A percentile compares a stretch with the other conserved stretches of the same genome.
phyloP scores from a whole-genome alignment of 257 asterid species.

The Solanum paucissectum region DNA sequence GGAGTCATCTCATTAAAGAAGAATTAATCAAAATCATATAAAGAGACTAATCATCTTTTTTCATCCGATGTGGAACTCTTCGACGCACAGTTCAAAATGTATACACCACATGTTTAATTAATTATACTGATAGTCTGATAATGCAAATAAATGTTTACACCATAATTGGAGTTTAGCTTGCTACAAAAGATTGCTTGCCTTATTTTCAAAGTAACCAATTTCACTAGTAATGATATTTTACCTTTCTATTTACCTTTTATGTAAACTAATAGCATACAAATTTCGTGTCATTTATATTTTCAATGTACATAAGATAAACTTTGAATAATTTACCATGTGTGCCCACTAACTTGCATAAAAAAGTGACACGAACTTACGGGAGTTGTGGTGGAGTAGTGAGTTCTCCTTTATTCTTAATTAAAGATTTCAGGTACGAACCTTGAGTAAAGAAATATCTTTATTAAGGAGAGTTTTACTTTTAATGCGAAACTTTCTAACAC shows the following conservation, averaged over 20 bases:
- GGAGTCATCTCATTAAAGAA: neutral
- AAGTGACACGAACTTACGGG: neutral
- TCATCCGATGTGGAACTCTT: neutral
- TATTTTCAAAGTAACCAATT: neutral
- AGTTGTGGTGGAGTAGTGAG: too few relatives aligned
- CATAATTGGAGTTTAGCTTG: neutral
- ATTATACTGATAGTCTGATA: neutral
- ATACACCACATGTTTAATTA: neutral
- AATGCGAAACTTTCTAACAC: neutral
- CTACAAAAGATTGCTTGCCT: neutral
- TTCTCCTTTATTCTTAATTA: too few relatives aligned
- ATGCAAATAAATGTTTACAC: neutral
- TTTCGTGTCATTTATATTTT: neutral
- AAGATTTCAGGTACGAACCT: neutral
- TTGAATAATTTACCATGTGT: neutral
- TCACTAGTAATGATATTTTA: neutral
- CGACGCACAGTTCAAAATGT: neutral
- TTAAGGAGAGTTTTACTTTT: neutral
- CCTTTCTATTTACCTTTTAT: neutral
- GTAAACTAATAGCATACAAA: neutral
- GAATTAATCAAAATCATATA: neutral
- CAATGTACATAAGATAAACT: neutral
- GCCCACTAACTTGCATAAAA: neutral
- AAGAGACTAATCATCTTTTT: neutral
- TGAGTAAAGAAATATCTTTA: neutral